Evolutionary conservation across 1,139 yeast species (phyloP).

Genomic region (Komagataea norvegica): DNA sequence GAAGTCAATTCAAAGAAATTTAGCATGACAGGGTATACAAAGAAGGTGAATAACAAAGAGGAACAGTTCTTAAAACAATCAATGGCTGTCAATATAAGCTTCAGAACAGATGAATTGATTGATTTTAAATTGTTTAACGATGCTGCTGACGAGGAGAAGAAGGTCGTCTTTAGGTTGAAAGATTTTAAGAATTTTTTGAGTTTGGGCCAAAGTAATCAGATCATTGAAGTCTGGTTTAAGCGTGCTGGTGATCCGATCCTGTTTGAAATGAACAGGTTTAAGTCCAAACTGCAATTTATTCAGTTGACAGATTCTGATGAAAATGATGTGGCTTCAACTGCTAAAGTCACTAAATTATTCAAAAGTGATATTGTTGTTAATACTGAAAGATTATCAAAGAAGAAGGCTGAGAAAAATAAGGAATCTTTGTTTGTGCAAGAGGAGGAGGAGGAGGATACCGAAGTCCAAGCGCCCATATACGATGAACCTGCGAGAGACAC

Average conservation of each 20-base stretch:
- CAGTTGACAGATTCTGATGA: conserved; percentile 41
- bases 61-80: conserved; percentile 52
- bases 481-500: conserved; percentile 1
- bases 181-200: conserved; percentile 51
- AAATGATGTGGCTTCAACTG: neutral
- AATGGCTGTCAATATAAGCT: conserved; percentile 49
- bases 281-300: conserved; percentile 37
- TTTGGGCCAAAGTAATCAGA: conserved; percentile 30
- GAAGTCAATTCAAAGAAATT: conserved; percentile 42
- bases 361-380: conserved; percentile 6
- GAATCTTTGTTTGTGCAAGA: conserved; percentile 14
- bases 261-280: conserved; percentile 36
- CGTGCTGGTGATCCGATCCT: conserved; percentile 51
- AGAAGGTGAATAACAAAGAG: conserved; percentile 43
- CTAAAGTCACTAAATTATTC: conserved; percentile 6
- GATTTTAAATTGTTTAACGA: conserved; percentile 26
- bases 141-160: conserved; percentile 22
- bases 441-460: conserved; percentile 12
- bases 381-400: neutral
- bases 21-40: conserved; percentile 49
- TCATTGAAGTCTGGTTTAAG: conserved; percentile 44
- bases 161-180: conserved; percentile 39
- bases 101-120: conserved; percentile 42
- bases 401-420: conserved; percentile 10
- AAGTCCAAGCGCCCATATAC: neutral